phyloP scores from a whole-genome alignment of 371 early-diverging fungal genomes.

The Syncephalastrum contaminatum region DNA sequence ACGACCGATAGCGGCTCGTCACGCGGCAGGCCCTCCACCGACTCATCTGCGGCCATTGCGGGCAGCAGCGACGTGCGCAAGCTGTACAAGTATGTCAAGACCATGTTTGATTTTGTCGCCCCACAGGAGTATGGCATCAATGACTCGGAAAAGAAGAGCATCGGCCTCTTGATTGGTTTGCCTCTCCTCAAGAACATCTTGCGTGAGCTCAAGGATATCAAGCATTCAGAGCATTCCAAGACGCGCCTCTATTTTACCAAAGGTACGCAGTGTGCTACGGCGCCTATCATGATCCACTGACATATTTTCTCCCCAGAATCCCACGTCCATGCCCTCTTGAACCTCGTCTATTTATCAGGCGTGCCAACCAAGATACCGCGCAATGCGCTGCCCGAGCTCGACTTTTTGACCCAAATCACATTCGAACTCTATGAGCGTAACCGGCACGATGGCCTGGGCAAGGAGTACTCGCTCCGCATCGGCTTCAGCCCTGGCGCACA shows the following conservation, averaged over 20 bases:
- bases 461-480: conserved; percentile 88
- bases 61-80: conserved; percentile 44
- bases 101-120: conserved; percentile 90
- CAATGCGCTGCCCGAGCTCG: conserved; percentile 82
- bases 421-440: conserved; percentile 95
- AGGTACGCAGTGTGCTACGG: conserved; percentile 31
- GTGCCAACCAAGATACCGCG: conserved; percentile 73
- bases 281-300: too few species aligned
- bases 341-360: conserved; percentile 84
- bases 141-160: conserved; percentile 79
- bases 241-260: conserved; percentile 96
- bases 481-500: conserved; percentile 93
- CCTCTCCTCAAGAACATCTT: conserved; percentile 78
- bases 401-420: conserved; percentile 94
- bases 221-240: conserved; percentile 56
- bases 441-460: conserved; percentile 47
- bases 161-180: conserved; percentile 81
- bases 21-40: conserved; percentile 10
- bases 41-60: conserved; percentile 7
- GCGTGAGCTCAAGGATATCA: conserved; percentile 69
- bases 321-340: conserved; percentile 87
- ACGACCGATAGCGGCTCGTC: conserved; percentile 9
- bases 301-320: conserved; percentile 60
- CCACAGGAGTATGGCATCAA: conserved; percentile 92
- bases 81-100: conserved; percentile 81